A percentile compares a stretch with the other conserved stretches of the same genome.
Evolutionary conservation across 768 basidiomycete species (phyloP).

Genomic region (Lyophyllum shimeji): DNA sequence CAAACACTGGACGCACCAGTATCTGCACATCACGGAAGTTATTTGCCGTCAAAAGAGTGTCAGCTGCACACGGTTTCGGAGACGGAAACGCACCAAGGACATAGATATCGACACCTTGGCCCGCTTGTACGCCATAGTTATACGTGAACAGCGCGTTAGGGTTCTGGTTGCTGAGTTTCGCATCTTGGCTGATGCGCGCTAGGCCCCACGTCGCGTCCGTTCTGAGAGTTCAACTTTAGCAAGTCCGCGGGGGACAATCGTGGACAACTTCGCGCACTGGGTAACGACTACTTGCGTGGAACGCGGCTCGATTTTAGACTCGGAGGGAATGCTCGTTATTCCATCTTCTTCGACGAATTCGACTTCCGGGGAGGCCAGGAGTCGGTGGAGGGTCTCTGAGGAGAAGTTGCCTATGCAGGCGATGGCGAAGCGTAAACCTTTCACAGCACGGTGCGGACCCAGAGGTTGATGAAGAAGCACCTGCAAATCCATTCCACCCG

Average conservation of each 20-base stretch:
- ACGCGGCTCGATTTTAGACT: background rate
- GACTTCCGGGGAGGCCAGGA: constrained; percentile 7
- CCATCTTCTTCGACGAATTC: constrained; percentile 14
- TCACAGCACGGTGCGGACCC: background rate
- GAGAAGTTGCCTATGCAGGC: constrained; percentile 9
- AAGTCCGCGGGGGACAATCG: background rate
- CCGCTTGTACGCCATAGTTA: constrained; percentile 8
- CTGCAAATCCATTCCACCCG: constrained; percentile 13
- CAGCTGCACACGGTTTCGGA: background rate
- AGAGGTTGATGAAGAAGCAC: background rate
- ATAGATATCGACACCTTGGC: constrained; percentile 24
- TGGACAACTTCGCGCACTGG: background rate
- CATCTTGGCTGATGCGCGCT: constrained; percentile 17
- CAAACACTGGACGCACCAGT: constrained; percentile 4
- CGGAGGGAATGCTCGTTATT: constrained; percentile 1
- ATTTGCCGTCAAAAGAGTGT: background rate
- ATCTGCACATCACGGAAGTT: background rate
- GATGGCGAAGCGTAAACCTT: background rate
- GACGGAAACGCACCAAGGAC: constrained; percentile 12
- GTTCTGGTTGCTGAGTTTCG: constrained; percentile 17
- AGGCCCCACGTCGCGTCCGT: constrained; percentile 20
- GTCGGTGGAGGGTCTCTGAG: constrained; percentile 1
- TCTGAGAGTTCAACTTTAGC: background rate
- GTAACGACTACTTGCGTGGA: background rate
- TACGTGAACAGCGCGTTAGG: constrained; percentile 16